Conservation (phyloP, 495 filamentous ascomycete species). For the Neurospora sp. region DNA sequence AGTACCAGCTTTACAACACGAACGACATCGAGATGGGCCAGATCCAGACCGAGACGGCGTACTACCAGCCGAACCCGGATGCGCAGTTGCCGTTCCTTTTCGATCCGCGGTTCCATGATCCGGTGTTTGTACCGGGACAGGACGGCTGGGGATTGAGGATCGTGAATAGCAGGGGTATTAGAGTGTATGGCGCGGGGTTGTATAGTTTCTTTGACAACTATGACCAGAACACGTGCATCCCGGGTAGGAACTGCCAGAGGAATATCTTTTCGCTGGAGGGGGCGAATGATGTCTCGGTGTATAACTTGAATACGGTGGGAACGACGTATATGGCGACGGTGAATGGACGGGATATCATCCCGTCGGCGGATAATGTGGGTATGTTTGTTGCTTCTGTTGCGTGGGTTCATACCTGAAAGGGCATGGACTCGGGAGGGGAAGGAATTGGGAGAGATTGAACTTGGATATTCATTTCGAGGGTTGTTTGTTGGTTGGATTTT, state of each 20-base stretch:
- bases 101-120: slow-evolving; percentile 54
- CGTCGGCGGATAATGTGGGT: slow-evolving; percentile 40
- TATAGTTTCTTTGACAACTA: slow-evolving; percentile 53
- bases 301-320: slow-evolving; percentile 44
- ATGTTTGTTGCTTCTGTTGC: slow-evolving; percentile 16
- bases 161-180: slow-evolving; percentile 41
- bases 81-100: slow-evolving; percentile 54
- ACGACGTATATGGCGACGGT: slow-evolving; percentile 31
- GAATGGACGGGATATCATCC: slow-evolving; percentile 39
- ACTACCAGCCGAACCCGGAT: slow-evolving; percentile 58
- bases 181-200: slow-evolving; percentile 57
- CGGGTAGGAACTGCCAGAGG: slow-evolving; percentile 47
- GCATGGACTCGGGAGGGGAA: neutral
- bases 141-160: slow-evolving; percentile 46
- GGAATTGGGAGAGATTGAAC: neutral
- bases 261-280: slow-evolving; percentile 44
- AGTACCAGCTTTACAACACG: slow-evolving; percentile 65
- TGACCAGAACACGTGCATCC: slow-evolving; percentile 21
- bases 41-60: slow-evolving; percentile 74
- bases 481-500: neutral
- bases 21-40: slow-evolving; percentile 56
- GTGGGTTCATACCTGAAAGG: slow-evolving; percentile 2
- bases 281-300: slow-evolving; percentile 29
- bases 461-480: neutral
- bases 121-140: slow-evolving; percentile 46